phyloP scores from a whole-genome alignment of 2,329 filamentous ascomycete species.

The Xylariales sp. region DNA sequence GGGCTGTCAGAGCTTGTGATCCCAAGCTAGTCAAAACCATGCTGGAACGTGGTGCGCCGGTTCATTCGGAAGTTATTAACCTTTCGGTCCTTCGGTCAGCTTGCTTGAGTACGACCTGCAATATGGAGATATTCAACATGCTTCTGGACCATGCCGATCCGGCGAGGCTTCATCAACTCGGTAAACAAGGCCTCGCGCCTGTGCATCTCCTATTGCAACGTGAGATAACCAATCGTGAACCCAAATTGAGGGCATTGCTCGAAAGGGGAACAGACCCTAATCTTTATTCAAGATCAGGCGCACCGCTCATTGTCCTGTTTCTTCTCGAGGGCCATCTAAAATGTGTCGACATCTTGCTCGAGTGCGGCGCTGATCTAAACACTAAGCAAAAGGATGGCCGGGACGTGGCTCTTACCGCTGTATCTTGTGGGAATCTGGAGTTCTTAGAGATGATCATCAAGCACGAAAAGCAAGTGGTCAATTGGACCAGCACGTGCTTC shows the following conservation, averaged over 20 bases:
- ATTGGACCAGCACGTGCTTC: background rate
- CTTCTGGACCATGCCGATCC: background rate
- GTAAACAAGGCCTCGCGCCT: background rate
- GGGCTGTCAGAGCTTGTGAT: background rate
- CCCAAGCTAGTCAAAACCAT: background rate
- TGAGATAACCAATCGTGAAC: background rate
- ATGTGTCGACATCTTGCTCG: background rate
- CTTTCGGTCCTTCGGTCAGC: background rate
- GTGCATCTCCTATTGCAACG: background rate
- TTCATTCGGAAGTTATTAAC: background rate
- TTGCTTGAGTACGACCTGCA: background rate
- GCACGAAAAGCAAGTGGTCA: background rate
- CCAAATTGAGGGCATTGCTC: conserved; percentile 1
- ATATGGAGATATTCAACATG: background rate
- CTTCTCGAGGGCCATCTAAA: background rate
- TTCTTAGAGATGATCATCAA: background rate
- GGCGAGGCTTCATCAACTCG: background rate
- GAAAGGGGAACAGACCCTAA: background rate
- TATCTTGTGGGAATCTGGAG: background rate
- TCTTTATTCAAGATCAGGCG: background rate
- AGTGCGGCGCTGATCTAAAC: conserved; percentile 1
- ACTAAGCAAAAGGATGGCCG: background rate
- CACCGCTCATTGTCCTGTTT: background rate
- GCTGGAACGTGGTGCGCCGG: background rate
- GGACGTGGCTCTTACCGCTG: background rate